Conservation (phyloP, 257 asterid species). For the Penstemon eatonii region DNA sequence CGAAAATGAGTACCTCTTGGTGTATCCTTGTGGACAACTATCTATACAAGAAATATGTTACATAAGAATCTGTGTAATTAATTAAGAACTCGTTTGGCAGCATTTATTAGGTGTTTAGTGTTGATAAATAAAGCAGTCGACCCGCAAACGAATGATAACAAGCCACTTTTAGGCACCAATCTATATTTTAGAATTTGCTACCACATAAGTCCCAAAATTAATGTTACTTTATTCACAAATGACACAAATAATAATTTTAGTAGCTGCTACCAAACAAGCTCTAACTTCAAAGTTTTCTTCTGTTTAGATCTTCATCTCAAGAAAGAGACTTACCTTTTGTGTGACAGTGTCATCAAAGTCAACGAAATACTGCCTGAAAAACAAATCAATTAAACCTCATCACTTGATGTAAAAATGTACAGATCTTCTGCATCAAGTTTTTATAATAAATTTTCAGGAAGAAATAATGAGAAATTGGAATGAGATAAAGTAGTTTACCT, state of each 20-base stretch:
- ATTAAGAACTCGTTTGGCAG: background rate
- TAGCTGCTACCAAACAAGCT: too few relatives aligned
- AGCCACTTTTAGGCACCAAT: too few relatives aligned
- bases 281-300: background rate
- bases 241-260: too few relatives aligned
- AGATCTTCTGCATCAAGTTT: background rate
- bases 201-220: too few relatives aligned
- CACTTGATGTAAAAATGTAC: background rate
- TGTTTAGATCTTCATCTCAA: background rate
- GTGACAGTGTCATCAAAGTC: slow-evolving; percentile 81
- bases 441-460: background rate
- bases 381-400: slow-evolving; percentile 6
- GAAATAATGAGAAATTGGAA: background rate
- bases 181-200: too few relatives aligned
- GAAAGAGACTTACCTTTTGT: slow-evolving; percentile 54
- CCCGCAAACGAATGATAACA: too few relatives aligned
- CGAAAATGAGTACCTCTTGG: slow-evolving; percentile 87
- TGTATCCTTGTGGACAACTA: slow-evolving; percentile 78
- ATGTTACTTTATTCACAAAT: too few relatives aligned
- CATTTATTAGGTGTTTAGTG: too few relatives aligned
- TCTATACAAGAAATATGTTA: slow-evolving; percentile 33
- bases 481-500: slow-evolving; percentile 42
- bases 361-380: slow-evolving; percentile 80
- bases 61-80: background rate
- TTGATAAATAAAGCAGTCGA: too few relatives aligned